Conservation (phyloP, 2,329 filamentous ascomycete genomes). For the Talaromyces verruculosus region DNA sequence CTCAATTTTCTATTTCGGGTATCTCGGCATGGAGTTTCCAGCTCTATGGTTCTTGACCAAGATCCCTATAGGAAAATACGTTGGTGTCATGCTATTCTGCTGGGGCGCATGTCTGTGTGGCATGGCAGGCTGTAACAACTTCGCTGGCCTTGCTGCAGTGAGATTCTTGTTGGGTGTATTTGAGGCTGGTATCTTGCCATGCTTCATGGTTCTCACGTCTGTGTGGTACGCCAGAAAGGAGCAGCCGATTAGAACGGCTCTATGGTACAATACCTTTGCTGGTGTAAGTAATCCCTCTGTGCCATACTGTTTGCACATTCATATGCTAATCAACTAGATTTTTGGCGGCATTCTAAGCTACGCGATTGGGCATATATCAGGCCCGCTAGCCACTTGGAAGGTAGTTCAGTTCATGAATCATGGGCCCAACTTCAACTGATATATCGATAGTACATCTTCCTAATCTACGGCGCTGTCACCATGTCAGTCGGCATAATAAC, state of each 20-base stretch:
- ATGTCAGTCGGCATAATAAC: not conserved
- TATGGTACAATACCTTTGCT: constrained; percentile 14
- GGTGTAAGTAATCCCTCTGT: not conserved
- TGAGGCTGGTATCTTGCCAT: constrained; percentile 11
- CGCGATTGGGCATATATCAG: constrained; percentile 12
- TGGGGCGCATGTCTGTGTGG: constrained; percentile 10
- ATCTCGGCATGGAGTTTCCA: constrained; percentile 1
- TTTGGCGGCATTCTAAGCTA: constrained; percentile 4
- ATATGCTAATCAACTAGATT: not conserved
- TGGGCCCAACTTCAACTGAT: not conserved
- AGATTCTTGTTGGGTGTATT: constrained; percentile 17
- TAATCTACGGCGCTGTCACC: constrained; percentile 8
- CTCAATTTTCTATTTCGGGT: constrained; percentile 15
- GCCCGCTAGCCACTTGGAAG: constrained; percentile 3
- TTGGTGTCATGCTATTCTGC: constrained; percentile 10
- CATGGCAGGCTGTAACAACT: constrained; percentile 11
- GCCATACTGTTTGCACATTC: too few species aligned
- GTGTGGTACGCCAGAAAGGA: constrained; percentile 1
- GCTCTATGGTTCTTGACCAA: constrained; percentile 12
- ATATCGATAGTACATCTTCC: not conserved
- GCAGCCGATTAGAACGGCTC: constrained; percentile 5
- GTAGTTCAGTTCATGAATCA: not conserved
- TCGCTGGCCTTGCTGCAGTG: not conserved
- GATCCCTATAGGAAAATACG: constrained; percentile 13
- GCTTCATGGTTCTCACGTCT: constrained; percentile 3